Evolutionary conservation across 2,329 filamentous ascomycete genomes (phyloP).

Genomic region (Cercospora sp.): DNA sequence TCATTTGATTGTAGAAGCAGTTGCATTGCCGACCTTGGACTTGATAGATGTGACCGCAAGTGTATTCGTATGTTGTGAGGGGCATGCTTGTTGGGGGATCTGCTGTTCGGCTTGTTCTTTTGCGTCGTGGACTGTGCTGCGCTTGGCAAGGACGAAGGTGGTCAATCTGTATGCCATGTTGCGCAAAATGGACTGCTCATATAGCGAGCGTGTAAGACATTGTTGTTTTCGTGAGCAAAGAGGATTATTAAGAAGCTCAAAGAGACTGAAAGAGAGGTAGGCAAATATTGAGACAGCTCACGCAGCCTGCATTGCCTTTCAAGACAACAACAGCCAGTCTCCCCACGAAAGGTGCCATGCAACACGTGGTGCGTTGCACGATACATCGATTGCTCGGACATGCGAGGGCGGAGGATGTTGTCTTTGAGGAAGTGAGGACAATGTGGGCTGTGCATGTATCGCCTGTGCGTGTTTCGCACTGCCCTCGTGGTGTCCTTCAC

Average conservation of each 20-base stretch:
- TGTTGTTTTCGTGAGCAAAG: not conserved
- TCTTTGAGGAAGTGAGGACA: not conserved
- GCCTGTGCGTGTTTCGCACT: not conserved
- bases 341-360: not conserved
- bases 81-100: constrained; percentile 21
- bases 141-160: not conserved
- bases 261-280: not conserved
- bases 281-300: not conserved
- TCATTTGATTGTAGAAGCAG: constrained; percentile 28
- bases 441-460: not conserved
- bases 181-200: not conserved
- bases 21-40: constrained; percentile 29
- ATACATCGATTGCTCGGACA: not conserved
- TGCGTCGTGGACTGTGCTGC: not conserved
- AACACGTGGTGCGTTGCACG: constrained; percentile 6
- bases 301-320: not conserved
- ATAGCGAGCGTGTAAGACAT: not conserved
- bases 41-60: constrained; percentile 28
- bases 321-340: not conserved
- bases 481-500: not conserved
- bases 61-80: constrained; percentile 29
- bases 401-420: not conserved
- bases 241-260: not conserved
- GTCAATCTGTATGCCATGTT: not conserved
- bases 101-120: not conserved